These are phyloP conservation scores for Exidia glandulosa DNA, from an alignment of 768 basidiomycete genomes.

Conservation along the genomic window DNA sequence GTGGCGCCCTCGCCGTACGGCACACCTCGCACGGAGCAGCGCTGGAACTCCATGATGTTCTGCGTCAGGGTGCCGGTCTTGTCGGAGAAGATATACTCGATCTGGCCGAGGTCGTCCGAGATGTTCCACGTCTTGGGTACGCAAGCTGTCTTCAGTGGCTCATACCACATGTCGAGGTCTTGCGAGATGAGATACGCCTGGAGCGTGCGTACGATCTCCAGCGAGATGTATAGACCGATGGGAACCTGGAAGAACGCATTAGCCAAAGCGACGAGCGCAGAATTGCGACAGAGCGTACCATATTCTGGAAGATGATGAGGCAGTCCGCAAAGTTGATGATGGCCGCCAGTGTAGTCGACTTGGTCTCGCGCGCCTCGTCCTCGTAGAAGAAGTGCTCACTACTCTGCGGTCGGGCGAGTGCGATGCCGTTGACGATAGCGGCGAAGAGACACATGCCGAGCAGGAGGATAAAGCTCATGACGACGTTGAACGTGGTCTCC, in stretches of 20 bases:
- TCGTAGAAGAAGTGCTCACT: constrained; percentile 64
- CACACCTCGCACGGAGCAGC: constrained; percentile 77
- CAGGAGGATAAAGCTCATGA: constrained; percentile 83
- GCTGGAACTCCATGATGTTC: constrained; percentile 98
- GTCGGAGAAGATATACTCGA: constrained; percentile 90
- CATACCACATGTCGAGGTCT: constrained; percentile 94
- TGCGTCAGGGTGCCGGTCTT: constrained; percentile 97
- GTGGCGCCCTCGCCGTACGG: constrained; percentile 90
- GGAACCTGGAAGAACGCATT: constrained; percentile 38
- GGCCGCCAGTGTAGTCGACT: constrained; percentile 53
- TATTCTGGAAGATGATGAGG: constrained; percentile 95
- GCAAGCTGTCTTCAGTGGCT: constrained; percentile 74
- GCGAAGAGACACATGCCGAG: constrained; percentile 64
- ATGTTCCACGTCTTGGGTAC: constrained; percentile 98
- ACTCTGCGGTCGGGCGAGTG: constrained; percentile 46
- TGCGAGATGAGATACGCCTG: constrained; percentile 95
- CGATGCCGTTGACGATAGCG: constrained; percentile 65
- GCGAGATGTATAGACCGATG: constrained; percentile 91
- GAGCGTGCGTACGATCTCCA: constrained; percentile 96
- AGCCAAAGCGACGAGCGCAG: neutral
- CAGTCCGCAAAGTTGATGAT: constrained; percentile 87
- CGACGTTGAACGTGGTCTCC: constrained; percentile 80
- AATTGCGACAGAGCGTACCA: constrained; percentile 25
- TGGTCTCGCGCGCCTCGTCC: constrained; percentile 47
- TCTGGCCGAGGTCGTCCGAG: constrained; percentile 96